Base-by-base conservation (phyloP, 2,329 filamentous ascomycete genomes). In the Fusarium pseudoanthophilum region DNA sequence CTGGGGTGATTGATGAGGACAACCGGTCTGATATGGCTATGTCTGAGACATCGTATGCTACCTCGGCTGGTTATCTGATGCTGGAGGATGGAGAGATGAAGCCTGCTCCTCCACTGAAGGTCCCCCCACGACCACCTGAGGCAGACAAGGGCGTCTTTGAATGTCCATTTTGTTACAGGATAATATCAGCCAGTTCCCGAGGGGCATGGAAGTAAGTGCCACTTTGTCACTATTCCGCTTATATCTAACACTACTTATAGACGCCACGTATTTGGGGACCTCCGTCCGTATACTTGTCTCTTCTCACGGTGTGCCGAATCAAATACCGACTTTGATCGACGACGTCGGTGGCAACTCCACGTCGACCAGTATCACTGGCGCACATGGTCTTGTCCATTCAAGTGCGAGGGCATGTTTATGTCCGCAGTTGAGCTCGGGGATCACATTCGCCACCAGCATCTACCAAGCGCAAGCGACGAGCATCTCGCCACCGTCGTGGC, bases 111-210 rank as follows among this genome's bases (percentile, higher is more conserved):
- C 56, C 18, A 34, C 56, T 64, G 9, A 69, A 14, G n/a, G 39
- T 76, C 13, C 83, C 68, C 24, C 78, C 57, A 6, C 57, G 72
- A 6, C 79, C 81, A 10, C 8, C 8, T 7, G 0, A 66, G 70
- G 73, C 79, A 0, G 34, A 53, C 0, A 51, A 75, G 15, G 77
- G 78, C 1, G 75, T 78, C 0, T 84, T 84, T 43, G 79, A 84
- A 64, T 85, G 83, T 40, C 83, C 82, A 0, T 84, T 83, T 14
- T 85, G 84, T 56, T 84, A 78, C 36, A 78, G 78, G 45, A 77
- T 84, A 10, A 77, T 84, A 7, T 79, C 67, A 3, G 71, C 80
- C 1, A 72, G 40, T 8, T 71, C 68, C 14, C 71, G 53, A 18
- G n/a, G 28, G 4, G 69, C 78, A 1, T 85, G 83, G 83, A 79